Conservation (phyloP, 768 basidiomycete species). For the Xerocomellus dryophilus region DNA sequence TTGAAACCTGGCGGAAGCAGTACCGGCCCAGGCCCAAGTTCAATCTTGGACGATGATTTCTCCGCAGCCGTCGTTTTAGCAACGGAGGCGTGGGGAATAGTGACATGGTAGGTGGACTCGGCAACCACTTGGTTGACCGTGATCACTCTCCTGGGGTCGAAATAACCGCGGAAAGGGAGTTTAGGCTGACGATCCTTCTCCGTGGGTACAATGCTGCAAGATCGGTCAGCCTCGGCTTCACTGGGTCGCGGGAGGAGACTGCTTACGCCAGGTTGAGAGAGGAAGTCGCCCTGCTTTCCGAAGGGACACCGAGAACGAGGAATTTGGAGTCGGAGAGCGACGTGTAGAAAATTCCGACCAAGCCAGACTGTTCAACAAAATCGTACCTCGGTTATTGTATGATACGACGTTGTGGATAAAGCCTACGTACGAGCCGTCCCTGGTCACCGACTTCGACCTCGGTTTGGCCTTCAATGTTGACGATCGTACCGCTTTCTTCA, state of each 20-base stretch:
- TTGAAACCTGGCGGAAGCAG: slow-evolving; percentile 3
- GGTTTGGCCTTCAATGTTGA: slow-evolving; percentile 27
- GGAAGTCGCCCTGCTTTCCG: slow-evolving; percentile 30
- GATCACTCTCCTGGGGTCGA: slow-evolving; percentile 34
- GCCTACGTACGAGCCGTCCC: slow-evolving; percentile 25
- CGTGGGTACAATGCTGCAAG: slow-evolving; percentile 29
- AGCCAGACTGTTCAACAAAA: slow-evolving; percentile 17
- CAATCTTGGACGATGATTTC: slow-evolving; percentile 11
- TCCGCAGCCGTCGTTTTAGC: slow-evolving; percentile 6
- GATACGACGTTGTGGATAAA: not conserved
- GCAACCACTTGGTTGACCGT: slow-evolving; percentile 34
- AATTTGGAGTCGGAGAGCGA: slow-evolving; percentile 33
- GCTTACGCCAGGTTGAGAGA: slow-evolving; percentile 42
- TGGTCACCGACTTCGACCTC: slow-evolving; percentile 26
- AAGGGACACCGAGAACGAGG: slow-evolving; percentile 34
- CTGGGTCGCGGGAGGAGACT: not conserved
- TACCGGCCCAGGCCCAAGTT: slow-evolving; percentile 19
- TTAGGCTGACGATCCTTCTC: slow-evolving; percentile 22
- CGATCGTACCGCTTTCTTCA: slow-evolving; percentile 13
- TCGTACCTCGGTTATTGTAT: not conserved
- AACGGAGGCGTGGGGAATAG: slow-evolving; percentile 22
- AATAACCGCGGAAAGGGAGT: slow-evolving; percentile 26
- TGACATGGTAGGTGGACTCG: slow-evolving; percentile 24
- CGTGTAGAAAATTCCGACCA: slow-evolving; percentile 40
- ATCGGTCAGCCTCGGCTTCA: not conserved